These are phyloP conservation scores for Fusarium lateritium DNA, from an alignment of 2,329 filamentous ascomycete species.

Conservation along the genomic window DNA sequence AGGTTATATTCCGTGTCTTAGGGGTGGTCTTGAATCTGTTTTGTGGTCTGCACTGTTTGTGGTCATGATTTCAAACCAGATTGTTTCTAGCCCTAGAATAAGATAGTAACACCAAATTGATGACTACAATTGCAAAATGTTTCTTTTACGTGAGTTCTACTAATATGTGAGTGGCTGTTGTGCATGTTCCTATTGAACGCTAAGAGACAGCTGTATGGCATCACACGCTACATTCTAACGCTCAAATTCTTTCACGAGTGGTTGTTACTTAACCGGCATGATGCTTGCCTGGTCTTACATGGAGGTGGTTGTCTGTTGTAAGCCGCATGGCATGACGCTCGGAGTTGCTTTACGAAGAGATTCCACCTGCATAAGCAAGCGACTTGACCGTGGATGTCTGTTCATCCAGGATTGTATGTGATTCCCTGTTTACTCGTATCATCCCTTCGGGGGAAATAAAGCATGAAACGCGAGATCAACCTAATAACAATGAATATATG, in stretches of 20 bases:
- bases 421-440: neutral
- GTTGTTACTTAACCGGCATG: neutral
- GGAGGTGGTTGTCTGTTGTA: constrained; percentile 2
- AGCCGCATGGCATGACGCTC: neutral
- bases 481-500: too few relatives aligned
- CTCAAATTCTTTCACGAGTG: neutral
- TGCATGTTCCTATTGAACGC: neutral
- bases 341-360: constrained; percentile 28
- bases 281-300: neutral
- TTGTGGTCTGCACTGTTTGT: constrained; percentile 29
- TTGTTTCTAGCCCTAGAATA: constrained; percentile 40
- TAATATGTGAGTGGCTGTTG: neutral
- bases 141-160: neutral
- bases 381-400: neutral
- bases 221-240: neutral
- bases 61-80: constrained; percentile 45
- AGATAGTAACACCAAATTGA: constrained; percentile 39
- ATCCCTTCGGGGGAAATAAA: neutral
- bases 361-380: constrained; percentile 10
- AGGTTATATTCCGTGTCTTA: constrained; percentile 8
- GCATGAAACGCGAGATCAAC: too few relatives aligned
- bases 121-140: constrained; percentile 5
- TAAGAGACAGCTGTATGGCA: neutral
- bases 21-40: constrained; percentile 21
- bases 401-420: too few relatives aligned